These are phyloP conservation scores for Bipolaris oryzae DNA, from an alignment of 2,329 filamentous ascomycete species.

Conservation along the genomic window DNA sequence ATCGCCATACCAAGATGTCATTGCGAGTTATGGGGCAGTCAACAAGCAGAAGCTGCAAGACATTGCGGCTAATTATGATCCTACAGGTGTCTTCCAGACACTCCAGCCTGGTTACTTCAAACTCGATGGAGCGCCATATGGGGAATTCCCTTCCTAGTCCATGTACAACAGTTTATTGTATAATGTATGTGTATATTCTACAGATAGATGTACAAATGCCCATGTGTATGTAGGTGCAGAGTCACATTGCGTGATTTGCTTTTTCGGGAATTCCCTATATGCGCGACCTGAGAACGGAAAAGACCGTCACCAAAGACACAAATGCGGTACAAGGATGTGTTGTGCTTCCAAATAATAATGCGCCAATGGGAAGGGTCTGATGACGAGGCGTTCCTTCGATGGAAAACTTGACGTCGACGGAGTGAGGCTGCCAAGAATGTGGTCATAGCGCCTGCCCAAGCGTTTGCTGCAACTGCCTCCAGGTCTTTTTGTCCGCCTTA, in stretches of 20 bases:
- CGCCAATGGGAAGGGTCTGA: not conserved
- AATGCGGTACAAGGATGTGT: not conserved
- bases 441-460: slow-evolving; percentile 15
- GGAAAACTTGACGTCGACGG: slow-evolving; percentile 9
- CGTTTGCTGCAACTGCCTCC: slow-evolving; percentile 16
- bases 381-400: not conserved
- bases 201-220: no score
- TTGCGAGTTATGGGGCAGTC: slow-evolving; percentile 50
- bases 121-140: slow-evolving; percentile 27
- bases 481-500: slow-evolving; percentile 15
- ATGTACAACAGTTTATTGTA: not conserved
- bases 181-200: not conserved
- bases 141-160: slow-evolving; percentile 8
- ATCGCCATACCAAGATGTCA: slow-evolving; percentile 50
- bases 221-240: not conserved
- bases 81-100: slow-evolving; percentile 26
- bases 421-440: slow-evolving; percentile 13
- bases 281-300: no score
- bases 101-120: slow-evolving; percentile 33
- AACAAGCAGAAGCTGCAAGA: slow-evolving; percentile 38
- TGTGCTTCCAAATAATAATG: not conserved
- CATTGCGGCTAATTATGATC: slow-evolving; percentile 25
- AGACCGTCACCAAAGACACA: no score
- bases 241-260: not conserved
- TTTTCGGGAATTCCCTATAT: not conserved